These are phyloP conservation scores for Tolypocladium cylindrosporum DNA, from an alignment of 2,329 filamentous ascomycete genomes.

Conservation along the genomic window DNA sequence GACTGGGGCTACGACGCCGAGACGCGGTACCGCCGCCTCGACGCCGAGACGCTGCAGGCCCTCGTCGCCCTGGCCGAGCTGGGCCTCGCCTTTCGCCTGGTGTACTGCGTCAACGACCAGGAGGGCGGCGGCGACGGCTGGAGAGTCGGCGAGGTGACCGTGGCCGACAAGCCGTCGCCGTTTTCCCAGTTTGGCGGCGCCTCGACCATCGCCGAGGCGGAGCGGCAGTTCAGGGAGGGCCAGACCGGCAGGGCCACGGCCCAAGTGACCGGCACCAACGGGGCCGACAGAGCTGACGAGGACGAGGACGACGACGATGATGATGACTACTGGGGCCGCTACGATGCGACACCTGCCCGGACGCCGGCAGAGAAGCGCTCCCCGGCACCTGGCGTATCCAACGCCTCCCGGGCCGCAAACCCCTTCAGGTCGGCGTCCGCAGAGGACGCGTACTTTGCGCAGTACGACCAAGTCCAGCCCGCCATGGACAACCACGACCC, in stretches of 20 bases:
- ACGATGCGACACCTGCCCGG: conserved; percentile 59
- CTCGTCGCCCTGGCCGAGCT: conserved; percentile 53
- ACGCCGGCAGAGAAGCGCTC: conserved; percentile 54
- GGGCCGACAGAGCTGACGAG: conserved; percentile 3
- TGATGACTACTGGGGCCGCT: conserved; percentile 71
- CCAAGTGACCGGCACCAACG: conserved; percentile 8
- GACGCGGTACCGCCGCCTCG: conserved; percentile 56
- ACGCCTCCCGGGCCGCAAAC: conserved; percentile 5
- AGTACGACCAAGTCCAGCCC: conserved; percentile 69
- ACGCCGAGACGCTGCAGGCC: conserved; percentile 65
- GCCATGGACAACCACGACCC: conserved; percentile 74
- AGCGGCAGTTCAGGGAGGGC: conserved; percentile 38
- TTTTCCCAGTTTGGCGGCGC: conserved; percentile 43
- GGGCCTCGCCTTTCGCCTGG: conserved; percentile 52
- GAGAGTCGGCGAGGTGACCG: conserved; percentile 61
- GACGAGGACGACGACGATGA: conserved; percentile 51
- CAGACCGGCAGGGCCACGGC: conserved; percentile 11
- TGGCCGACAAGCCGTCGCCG: conserved; percentile 46
- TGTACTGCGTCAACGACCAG: conserved; percentile 59
- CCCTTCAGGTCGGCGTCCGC: conserved; percentile 18
- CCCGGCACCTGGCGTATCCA: conserved; percentile 40
- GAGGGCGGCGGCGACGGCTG: conserved; percentile 54
- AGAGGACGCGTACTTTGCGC: conserved; percentile 66
- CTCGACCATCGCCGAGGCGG: conserved; percentile 47
- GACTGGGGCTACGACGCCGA: conserved; percentile 57